A percentile compares a stretch with the other conserved stretches of the same genome.
Evolutionary conservation across 2,329 filamentous ascomycete genomes (phyloP).

Genomic region (Sporothrix globosa): DNA sequence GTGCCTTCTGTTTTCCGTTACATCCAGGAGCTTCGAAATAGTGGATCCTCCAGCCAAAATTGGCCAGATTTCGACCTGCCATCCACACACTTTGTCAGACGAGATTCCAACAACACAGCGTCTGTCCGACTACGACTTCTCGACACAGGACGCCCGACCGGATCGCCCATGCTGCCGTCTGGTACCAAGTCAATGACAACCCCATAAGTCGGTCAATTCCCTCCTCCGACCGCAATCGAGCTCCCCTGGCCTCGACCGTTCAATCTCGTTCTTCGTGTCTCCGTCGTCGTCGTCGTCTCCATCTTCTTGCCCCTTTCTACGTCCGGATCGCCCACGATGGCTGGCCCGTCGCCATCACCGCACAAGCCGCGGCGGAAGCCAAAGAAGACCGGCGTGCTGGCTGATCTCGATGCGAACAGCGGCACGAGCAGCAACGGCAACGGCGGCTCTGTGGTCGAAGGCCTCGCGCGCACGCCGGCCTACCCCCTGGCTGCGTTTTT

Average conservation of each 20-base stretch:
- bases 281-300: no score
- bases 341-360: slow-evolving; percentile 54
- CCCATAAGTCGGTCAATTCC: neutral
- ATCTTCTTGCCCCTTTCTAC: no score
- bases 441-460: slow-evolving; percentile 42
- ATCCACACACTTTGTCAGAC: neutral
- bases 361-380: slow-evolving; percentile 64
- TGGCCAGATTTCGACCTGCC: slow-evolving; percentile 27
- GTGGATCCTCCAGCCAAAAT: slow-evolving; percentile 24
- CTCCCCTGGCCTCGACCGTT: neutral
- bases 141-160: neutral
- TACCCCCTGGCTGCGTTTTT: slow-evolving; percentile 94
- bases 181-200: slow-evolving; percentile 1
- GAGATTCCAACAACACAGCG: neutral
- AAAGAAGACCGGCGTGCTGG: slow-evolving; percentile 48
- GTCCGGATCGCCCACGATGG: slow-evolving; percentile 46
- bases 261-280: neutral
- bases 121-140: neutral
- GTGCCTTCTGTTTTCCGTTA: slow-evolving; percentile 18
- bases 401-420: slow-evolving; percentile 25
- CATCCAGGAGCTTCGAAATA: slow-evolving; percentile 20
- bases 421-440: slow-evolving; percentile 15
- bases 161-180: neutral
- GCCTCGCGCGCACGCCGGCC: slow-evolving; percentile 63
- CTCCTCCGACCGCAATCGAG: neutral